These are phyloP conservation scores for Oemleria cerasiformis DNA, from an alignment of 306 rosid species.

Conservation along the genomic window DNA sequence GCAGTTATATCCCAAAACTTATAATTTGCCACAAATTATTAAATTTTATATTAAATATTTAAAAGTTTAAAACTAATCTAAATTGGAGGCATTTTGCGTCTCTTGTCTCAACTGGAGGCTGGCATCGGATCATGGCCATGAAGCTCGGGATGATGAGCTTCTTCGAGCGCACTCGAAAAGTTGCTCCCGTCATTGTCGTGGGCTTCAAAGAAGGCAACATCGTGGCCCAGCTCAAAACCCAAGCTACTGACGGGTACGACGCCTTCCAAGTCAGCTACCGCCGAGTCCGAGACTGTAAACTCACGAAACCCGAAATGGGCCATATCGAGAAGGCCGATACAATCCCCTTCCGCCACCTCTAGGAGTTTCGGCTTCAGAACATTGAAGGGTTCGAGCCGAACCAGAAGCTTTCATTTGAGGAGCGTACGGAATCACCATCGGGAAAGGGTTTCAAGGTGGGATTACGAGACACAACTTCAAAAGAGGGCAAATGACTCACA, in stretches of 20 bases:
- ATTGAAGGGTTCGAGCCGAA: constrained; percentile 54
- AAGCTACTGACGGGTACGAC: constrained; percentile 73
- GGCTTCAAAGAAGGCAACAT: constrained; percentile 95
- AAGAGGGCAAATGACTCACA: constrained; percentile 85
- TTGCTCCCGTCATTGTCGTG: constrained; percentile 85
- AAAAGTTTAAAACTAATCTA: too few relatives aligned
- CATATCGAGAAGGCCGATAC: constrained; percentile 73
- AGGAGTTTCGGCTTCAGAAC: constrained; percentile 76
- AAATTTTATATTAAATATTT: too few relatives aligned
- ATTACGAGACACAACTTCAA: constrained; percentile 78
- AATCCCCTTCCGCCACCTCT: constrained; percentile 85
- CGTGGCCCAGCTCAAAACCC: constrained; percentile 77
- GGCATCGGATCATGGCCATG: constrained; percentile 93
- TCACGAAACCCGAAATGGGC: constrained; percentile 87
- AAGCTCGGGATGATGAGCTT: constrained; percentile 92
- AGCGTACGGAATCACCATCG: constrained; percentile 82
- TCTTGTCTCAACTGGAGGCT: constrained; percentile 45
- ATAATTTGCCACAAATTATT: too few relatives aligned
- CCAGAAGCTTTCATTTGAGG: constrained; percentile 53
- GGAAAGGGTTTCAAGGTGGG: constrained; percentile 97
- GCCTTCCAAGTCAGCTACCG: constrained; percentile 80
- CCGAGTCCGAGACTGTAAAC: constrained; percentile 73
- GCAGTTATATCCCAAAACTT: too few relatives aligned
- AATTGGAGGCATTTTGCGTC: too few relatives aligned
- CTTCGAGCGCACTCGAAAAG: constrained; percentile 62